Percentiles rank a stretch among this genome's conserved stretches.
Conservation (phyloP, 1,284 basidiomycete species). For the Heterobasidion irregulare region DNA sequence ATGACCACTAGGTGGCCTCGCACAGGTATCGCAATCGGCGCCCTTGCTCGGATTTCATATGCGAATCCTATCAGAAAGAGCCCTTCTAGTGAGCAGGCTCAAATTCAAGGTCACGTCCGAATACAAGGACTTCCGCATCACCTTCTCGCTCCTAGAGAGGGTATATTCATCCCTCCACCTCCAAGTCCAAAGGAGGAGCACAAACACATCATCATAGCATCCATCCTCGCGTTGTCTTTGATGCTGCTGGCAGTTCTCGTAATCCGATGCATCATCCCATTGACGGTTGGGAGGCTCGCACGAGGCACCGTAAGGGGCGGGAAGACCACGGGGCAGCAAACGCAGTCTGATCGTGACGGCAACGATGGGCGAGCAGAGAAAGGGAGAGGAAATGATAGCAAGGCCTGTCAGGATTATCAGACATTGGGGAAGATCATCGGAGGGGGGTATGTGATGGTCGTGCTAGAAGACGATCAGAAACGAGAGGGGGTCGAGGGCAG, state of each 20-base stretch:
- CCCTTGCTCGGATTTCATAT: background rate
- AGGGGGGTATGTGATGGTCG: background rate
- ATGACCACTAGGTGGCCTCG: background rate
- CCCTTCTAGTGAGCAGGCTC: background rate
- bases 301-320: background rate
- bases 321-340: background rate
- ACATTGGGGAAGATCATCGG: background rate
- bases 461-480: background rate
- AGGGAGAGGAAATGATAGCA: background rate
- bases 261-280: slow-evolving; percentile 5
- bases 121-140: no score
- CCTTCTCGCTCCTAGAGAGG: no score
- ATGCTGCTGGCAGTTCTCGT: slow-evolving; percentile 3
- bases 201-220: slow-evolving; percentile 8
- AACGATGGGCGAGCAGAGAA: background rate
- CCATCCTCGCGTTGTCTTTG: slow-evolving; percentile 5
- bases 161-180: background rate
- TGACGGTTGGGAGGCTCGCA: background rate
- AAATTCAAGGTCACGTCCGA: no score
- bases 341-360: background rate
- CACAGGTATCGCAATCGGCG: background rate
- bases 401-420: background rate
- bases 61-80: background rate
- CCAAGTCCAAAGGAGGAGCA: slow-evolving; percentile 2
- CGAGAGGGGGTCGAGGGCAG: background rate